Evolutionary conservation across 1,284 basidiomycete genomes (phyloP), one percentile per base, ranked within the genome.

Genomic region (Boletus mariae): DNA sequence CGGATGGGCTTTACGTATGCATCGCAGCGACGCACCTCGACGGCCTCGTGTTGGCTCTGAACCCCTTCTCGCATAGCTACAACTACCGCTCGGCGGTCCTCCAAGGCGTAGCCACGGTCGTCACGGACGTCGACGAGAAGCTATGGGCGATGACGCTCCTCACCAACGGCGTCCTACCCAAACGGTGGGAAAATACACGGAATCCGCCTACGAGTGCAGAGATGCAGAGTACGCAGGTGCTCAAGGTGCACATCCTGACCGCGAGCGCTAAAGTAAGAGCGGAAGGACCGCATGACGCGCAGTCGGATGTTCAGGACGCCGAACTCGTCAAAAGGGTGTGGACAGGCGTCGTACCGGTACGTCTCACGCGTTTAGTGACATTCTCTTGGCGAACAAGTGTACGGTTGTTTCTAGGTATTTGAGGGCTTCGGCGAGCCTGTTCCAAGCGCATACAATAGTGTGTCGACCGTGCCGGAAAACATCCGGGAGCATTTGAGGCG

Each of bases 51-150:
- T 52, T 64, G 29, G 47, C 63, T 37, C 44, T 64, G 1, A 60
- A 43, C 17, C 62, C 62, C n/a, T 64, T 64, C 47, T 62, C 63
- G 10, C 56, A 66, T 40, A 66, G 59, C 47, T 64, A 66, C 46
- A 64, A 64, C 51, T 64, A 64, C 31, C 62, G 65, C 9, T 64
- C 65, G 0, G 65, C 61, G 4, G 45, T 64, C 28, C 57, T 67
- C 1, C 61, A 67, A 4, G 62, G 62, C 1, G 47, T 15, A 2
- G 63, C 58, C 15, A 58, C 54, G 0, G 31, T 56, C 25, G 57
- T 64, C n/a, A 42, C 38, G 3, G 55, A 62, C 9, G 13, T 5
- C 20, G 53, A 64, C 20, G 65, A 64, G 57, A 64, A 58, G 47
- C 35, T 62, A n/a, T 64, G 61, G 65, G 65, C 63, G 8, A 48